Conservation (phyloP, 192 early-diverging fungal genomes). For the Umbelopsis isabellina region DNA sequence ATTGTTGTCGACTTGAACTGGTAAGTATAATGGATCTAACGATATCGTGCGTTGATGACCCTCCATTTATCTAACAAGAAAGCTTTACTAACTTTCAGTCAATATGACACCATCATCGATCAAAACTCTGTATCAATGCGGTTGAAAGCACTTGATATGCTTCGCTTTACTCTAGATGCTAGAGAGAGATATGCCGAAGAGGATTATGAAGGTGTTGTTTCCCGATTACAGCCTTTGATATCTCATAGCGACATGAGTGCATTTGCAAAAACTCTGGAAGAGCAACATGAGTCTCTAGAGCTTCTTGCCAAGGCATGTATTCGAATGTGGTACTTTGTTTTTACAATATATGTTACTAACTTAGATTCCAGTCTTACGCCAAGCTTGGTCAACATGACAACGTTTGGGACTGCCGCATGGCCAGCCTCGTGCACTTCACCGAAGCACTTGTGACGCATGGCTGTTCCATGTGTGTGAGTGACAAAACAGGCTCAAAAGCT, state of each 20-base stretch:
- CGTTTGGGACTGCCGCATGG: slow-evolving; percentile 42
- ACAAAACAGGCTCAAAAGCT: neutral
- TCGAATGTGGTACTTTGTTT: neutral
- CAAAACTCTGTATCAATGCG: slow-evolving; percentile 26
- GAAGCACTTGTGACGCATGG: slow-evolving; percentile 38
- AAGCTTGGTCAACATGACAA: slow-evolving; percentile 29
- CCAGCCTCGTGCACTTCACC: slow-evolving; percentile 40
- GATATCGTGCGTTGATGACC: neutral
- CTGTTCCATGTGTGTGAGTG: slow-evolving; percentile 18
- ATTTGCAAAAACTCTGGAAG: slow-evolving; percentile 41
- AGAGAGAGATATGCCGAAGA: slow-evolving; percentile 35
- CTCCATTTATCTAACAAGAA: too few species aligned
- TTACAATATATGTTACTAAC: neutral
- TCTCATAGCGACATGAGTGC: slow-evolving; percentile 14
- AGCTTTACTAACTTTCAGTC: slow-evolving; percentile 25
- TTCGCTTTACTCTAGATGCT: slow-evolving; percentile 42
- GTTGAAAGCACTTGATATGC: slow-evolving; percentile 34
- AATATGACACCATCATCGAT: slow-evolving; percentile 42
- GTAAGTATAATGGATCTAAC: neutral
- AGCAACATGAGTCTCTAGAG: slow-evolving; percentile 38
- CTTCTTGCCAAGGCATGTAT: slow-evolving; percentile 43
- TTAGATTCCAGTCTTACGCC: slow-evolving; percentile 36
- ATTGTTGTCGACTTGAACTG: neutral
- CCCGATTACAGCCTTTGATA: slow-evolving; percentile 40
- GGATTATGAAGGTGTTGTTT: slow-evolving; percentile 41